Percentiles rank a stretch among this genome's conserved stretches.
phyloP scores from a whole-genome alignment of 177 flowering plant genomes.

The Vitis hybrid region DNA sequence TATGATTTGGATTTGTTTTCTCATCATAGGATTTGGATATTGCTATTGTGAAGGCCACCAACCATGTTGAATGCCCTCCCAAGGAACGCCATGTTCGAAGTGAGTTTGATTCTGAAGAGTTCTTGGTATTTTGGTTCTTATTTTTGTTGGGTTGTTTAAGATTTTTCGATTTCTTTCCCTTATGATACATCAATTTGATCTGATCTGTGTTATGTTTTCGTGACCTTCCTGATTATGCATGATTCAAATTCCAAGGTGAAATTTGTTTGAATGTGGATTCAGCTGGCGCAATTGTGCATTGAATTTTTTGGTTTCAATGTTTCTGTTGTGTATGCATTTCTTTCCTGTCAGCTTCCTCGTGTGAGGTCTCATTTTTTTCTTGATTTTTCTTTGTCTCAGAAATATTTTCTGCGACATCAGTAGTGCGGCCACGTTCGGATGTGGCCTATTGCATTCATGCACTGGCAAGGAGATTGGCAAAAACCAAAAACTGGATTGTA shows the following conservation, averaged over 20 bases:
- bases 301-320: no score
- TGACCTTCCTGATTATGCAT: no score
- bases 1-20: slow-evolving; percentile 5
- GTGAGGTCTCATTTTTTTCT: not conserved
- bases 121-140: not conserved
- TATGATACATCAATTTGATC: no score
- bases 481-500: slow-evolving; percentile 89
- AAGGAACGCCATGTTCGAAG: slow-evolving; percentile 95
- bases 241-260: no score
- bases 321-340: no score
- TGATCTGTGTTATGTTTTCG: not conserved
- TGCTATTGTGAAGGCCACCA: slow-evolving; percentile 94
- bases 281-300: no score
- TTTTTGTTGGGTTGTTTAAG: slow-evolving; percentile 7
- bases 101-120: slow-evolving; percentile 31
- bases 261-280: no score
- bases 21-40: slow-evolving; percentile 86
- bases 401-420: slow-evolving; percentile 73
- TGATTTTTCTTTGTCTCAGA: slow-evolving; percentile 33
- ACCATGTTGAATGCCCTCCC: slow-evolving; percentile 88
- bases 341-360: no score
- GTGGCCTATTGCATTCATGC: slow-evolving; percentile 96
- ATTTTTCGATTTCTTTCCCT: not conserved
- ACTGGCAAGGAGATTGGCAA: slow-evolving; percentile 72
- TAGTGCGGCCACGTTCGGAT: slow-evolving; percentile 84